These are phyloP conservation scores for Acanthamoeba triangularis DNA, from an alignment of 208 protist species.

Conservation along the genomic window DNA sequence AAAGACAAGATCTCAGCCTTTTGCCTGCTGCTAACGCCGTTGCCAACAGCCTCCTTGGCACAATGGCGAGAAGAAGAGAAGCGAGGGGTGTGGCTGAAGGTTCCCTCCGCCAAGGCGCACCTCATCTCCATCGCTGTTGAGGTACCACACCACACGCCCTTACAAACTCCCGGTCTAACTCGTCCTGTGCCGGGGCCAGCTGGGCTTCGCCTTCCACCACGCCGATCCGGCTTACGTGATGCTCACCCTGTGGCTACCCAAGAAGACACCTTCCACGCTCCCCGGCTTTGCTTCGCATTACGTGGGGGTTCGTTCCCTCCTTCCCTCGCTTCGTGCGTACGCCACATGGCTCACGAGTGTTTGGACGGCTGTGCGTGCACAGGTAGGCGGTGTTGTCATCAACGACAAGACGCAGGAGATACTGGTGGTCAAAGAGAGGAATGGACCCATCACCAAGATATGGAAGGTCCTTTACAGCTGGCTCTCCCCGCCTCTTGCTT, in stretches of 20 bases:
- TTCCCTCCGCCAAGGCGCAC: slow-evolving; percentile 58
- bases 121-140: slow-evolving; percentile 68
- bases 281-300: slow-evolving; percentile 64
- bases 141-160: background rate
- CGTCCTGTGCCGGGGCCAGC: background rate
- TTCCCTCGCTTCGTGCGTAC: background rate
- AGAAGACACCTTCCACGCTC: slow-evolving; percentile 2
- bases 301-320: background rate
- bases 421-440: slow-evolving; percentile 56
- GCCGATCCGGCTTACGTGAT: slow-evolving; percentile 61
- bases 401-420: slow-evolving; percentile 67
- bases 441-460: slow-evolving; percentile 47
- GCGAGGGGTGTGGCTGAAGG: slow-evolving; percentile 76
- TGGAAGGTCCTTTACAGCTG: slow-evolving; percentile 31
- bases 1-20: background rate
- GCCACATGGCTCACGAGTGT: background rate
- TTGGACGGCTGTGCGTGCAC: background rate
- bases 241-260: slow-evolving; percentile 64
- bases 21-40: no score
- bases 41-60: background rate
- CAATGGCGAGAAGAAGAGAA: slow-evolving; percentile 31
- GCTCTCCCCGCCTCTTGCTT: background rate
- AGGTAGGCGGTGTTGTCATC: slow-evolving; percentile 65
- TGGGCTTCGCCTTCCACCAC: slow-evolving; percentile 68
- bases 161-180: background rate